A percentile compares a stretch with the other conserved stretches of the same genome.
phyloP scores from a whole-genome alignment of 176 grass and related monocot genomes.

The Metroxylon sagu region DNA sequence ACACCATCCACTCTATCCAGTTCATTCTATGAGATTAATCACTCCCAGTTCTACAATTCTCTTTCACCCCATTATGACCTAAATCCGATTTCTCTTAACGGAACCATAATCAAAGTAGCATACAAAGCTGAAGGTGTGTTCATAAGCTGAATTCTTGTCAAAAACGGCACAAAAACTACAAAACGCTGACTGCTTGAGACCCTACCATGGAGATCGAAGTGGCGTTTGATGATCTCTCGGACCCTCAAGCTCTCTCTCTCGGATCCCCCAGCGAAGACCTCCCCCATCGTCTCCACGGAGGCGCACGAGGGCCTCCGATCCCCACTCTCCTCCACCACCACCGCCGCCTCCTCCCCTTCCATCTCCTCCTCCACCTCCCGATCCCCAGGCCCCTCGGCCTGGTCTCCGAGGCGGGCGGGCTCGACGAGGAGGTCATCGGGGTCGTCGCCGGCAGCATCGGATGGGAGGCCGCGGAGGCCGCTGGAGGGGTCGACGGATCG shows the following conservation, averaged over 20 bases:
- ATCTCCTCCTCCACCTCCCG: background rate
- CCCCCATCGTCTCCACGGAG: slow-evolving; percentile 84
- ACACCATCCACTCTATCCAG: no score
- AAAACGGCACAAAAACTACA: background rate
- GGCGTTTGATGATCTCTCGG: slow-evolving; percentile 52
- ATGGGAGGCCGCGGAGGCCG: background rate
- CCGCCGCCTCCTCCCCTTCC: background rate
- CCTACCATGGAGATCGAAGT: slow-evolving; percentile 75
- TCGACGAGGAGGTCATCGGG: background rate
- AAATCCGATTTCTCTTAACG: no score
- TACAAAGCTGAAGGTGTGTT: no score
- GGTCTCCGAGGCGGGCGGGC: background rate
- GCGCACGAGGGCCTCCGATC: slow-evolving; percentile 26
- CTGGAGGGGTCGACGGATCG: background rate
- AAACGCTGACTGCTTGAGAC: background rate
- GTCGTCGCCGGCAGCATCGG: slow-evolving; percentile 5
- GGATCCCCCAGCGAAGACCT: slow-evolving; percentile 29
- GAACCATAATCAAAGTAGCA: no score
- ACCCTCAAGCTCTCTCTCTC: slow-evolving; percentile 56
- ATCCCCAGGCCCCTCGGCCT: background rate
- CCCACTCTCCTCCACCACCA: background rate
- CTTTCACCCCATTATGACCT: no score
- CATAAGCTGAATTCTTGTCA: no score
- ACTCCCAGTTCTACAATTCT: no score
- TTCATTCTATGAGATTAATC: no score